Evolutionary conservation across 2,329 filamentous ascomycete genomes (phyloP).

Genomic region (Phaeosphaeria sp.): DNA sequence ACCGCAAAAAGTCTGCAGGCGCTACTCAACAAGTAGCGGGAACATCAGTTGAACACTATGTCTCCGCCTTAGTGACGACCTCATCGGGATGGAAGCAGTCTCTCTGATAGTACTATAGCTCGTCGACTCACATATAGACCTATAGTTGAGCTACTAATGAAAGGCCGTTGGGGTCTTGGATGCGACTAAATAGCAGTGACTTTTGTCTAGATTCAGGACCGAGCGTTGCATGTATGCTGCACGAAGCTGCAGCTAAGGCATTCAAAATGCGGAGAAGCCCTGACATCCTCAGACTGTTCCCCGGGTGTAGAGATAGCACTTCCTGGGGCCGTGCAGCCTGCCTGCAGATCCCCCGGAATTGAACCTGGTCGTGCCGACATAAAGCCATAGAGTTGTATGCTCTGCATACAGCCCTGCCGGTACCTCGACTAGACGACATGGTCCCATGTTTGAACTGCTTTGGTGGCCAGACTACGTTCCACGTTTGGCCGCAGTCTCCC

Average conservation of each 20-base stretch:
- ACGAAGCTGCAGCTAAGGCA: conserved; percentile 26
- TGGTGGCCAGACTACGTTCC: neutral
- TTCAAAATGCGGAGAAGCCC: conserved; percentile 25
- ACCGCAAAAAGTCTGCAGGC: neutral
- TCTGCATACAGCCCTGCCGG: conserved; percentile 24
- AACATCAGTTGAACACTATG: neutral
- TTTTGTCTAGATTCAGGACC: conserved; percentile 17
- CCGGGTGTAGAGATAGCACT: conserved; percentile 18
- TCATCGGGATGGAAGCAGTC: conserved; percentile 18
- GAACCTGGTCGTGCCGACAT: conserved; percentile 19
- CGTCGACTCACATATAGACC: conserved; percentile 30
- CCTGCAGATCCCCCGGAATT: conserved; percentile 21
- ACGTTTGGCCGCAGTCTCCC: neutral
- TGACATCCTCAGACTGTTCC: conserved; percentile 18
- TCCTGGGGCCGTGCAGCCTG: conserved; percentile 13
- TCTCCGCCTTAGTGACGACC: conserved; percentile 3
- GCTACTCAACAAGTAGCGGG: neutral
- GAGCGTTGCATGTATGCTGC: conserved; percentile 24
- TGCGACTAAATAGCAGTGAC: conserved; percentile 13
- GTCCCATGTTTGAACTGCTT: neutral
- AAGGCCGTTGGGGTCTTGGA: conserved; percentile 3
- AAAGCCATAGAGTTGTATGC: conserved; percentile 27
- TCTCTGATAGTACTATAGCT: conserved; percentile 26
- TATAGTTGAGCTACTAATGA: conserved; percentile 12
- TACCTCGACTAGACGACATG: neutral